Evolutionary conservation across 176 grass and related monocot species (phyloP), one percentile per base, ranked within the genome.

Genomic region (Elaeis guineensis): DNA sequence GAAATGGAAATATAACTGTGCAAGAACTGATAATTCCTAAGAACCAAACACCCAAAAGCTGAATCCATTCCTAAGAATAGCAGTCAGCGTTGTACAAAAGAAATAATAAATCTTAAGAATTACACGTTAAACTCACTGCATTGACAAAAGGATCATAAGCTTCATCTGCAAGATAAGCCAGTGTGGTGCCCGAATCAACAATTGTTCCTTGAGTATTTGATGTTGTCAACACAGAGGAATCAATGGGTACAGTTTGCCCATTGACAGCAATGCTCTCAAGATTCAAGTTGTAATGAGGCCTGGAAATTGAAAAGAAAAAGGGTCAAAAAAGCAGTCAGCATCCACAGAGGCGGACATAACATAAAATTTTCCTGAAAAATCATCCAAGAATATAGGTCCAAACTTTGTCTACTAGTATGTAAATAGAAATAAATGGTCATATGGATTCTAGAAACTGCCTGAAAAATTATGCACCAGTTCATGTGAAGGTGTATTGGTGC

Each of bases 281-380:
- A 80, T 86, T 83, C 71, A 98, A 79, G 53, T 98, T 92, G 72
- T 98, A 98, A 80, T 98, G 93, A 66, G 87, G 82, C 73, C 93
- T 98, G 22, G 73, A 51, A 51, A 16, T 17, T 67, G 11, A 44
- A 44, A 44, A 44, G 19, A 51, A 7, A 19, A 56, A 72, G 75
- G 58, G 8, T 1, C 11, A 2, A n/a, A 14, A 55, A 67, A 59
- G 0, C 2, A 0, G 56, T 74, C 8, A 71, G 19, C 19, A 63
- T 59, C 61, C 20, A 9, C 17, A 39, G 21, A 74, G 9, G 11
- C 35, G 14, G 35, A 44, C 35, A 44, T 44, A 12, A 12, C 9
- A 44, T 14, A 44, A 44, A 44, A 44, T 44, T 44, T 44, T 8
- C 35, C 8, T 44, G 35, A 11, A 11, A 44, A 44, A 44, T 44